phyloP scores from a whole-genome alignment of 352 stramenopile genomes.

The Phytophthora litchii region DNA sequence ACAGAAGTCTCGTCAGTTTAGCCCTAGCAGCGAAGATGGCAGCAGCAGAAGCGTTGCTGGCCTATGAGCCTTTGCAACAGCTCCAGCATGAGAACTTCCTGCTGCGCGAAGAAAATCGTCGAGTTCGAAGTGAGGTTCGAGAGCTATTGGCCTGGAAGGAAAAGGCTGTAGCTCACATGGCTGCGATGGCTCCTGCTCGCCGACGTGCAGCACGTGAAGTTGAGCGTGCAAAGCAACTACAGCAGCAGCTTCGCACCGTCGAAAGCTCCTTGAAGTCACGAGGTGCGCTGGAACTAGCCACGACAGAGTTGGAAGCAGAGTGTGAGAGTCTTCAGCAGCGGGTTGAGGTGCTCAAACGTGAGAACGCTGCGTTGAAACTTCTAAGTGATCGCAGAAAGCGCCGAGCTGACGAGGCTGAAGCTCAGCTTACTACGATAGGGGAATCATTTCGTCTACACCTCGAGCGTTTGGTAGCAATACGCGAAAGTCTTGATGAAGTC shows the following conservation, averaged over 20 bases:
- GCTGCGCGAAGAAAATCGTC: conserved; percentile 60
- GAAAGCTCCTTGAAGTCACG: conserved; percentile 64
- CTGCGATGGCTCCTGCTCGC: conserved; percentile 58
- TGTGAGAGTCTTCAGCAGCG: conserved; percentile 34
- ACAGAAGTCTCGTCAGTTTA: conserved; percentile 9
- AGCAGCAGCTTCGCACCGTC: conserved; percentile 56
- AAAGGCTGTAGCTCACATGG: conserved; percentile 66
- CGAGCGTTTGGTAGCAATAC: conserved; percentile 61
- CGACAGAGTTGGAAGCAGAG: conserved; percentile 42
- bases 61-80: conserved; percentile 61
- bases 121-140: conserved; percentile 51
- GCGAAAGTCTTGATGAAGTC: conserved; percentile 47
- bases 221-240: conserved; percentile 55
- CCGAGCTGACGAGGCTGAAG: conserved; percentile 30
- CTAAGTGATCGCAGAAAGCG: conserved; percentile 21
- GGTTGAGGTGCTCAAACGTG: conserved; percentile 33
- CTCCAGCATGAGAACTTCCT: conserved; percentile 74
- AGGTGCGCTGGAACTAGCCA: conserved; percentile 50
- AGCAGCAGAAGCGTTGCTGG: conserved; percentile 49
- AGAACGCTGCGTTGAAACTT: conserved; percentile 33
- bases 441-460: conserved; percentile 64
- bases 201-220: conserved; percentile 50
- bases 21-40: conserved; percentile 19
- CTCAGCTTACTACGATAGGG: conserved; percentile 45
- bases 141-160: conserved; percentile 73